Evolutionary conservation across 306 rosid genomes (phyloP), one percentile per base, ranked within the genome.

Genomic region (Quercus glauca): DNA sequence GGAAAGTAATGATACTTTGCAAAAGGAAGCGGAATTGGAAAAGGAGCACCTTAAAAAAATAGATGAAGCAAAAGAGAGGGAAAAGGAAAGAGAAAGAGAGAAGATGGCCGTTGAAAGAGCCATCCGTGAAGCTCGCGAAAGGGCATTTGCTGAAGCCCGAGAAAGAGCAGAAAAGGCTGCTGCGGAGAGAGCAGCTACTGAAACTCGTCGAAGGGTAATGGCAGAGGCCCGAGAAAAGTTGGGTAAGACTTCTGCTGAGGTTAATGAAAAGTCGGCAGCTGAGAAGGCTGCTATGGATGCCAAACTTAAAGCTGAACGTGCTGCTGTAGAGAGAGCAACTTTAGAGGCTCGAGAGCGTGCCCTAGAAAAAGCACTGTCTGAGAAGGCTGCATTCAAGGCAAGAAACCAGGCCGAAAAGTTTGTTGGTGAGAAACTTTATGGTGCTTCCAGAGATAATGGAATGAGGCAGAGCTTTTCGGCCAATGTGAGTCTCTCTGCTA

Each of bases 251-350:
- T 69, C 89, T 82, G 76, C 59, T 20, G 90, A 81, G 86, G 80
- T 80, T 77, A 88, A 79, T 73, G 89, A 87, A 33, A 92, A 84
- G 87, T 82, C 88, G 56, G 69, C 77, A 14, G 78, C 94, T 23
- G 98, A 89, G 81, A 92, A 88, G 89, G 89, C 89, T 84, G 89
- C 91, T 61, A 78, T 76, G 87, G 97, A 94, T 83, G 95, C 95
- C 77, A 92, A 87, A 90, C 90, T 90, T 65, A 92, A 90, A 86
- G 89, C 83, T 69, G 92, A 94, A 80, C 99, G 99, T 75, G 93
- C 97, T 79, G 95, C 93, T 73, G 97, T 94, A 64, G 99, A 94
- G 88, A 91, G 97, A 86, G 97, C 95, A 76, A 88, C 95, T 59
- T 75, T 82, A 59, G 99, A 94, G 89, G 99, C 97, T 58, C 83